Evolutionary conservation across 2,329 filamentous ascomycete genomes (phyloP).

Genomic region (Dactylellina cionopaga): DNA sequence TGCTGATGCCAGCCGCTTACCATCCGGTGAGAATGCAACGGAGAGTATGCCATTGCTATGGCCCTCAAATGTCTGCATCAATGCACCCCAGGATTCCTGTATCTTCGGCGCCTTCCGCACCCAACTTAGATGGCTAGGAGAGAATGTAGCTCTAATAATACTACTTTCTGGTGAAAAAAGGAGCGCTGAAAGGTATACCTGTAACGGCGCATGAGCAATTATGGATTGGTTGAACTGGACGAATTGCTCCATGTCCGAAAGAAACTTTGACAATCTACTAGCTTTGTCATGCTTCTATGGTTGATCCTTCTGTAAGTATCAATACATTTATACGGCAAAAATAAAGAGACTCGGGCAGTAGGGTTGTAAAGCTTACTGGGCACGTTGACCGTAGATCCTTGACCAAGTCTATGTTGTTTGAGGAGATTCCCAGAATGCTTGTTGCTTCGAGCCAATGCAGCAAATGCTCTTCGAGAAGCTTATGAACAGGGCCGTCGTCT

Average conservation of each 20-base stretch:
- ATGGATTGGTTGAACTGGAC: constrained; percentile 5
- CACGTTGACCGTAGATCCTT: background rate
- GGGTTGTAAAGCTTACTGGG: constrained; percentile 1
- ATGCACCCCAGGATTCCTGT: background rate
- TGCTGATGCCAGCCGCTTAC: constrained; percentile 76
- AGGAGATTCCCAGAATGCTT: constrained; percentile 1
- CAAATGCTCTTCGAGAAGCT: constrained; percentile 13
- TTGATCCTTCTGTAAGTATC: background rate
- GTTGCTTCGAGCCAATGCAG: constrained; percentile 30
- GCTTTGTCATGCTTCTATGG: background rate
- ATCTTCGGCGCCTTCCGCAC: background rate
- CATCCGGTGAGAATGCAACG: constrained; percentile 73
- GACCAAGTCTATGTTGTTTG: background rate
- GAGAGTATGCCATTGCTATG: background rate
- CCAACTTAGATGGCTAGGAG: background rate
- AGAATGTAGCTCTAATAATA: constrained; percentile 4
- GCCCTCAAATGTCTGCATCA: background rate
- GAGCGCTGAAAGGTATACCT: constrained; percentile 19
- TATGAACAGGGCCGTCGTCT: background rate
- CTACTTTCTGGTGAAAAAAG: constrained; percentile 17
- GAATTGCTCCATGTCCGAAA: constrained; percentile 15
- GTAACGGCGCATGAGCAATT: constrained; percentile 16
- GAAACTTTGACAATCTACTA: background rate
- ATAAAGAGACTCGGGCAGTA: background rate
- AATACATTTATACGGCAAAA: background rate